Evolutionary conservation across 2,329 filamentous ascomycete genomes (phyloP), one percentile per base, ranked within the genome.

Genomic region (Nannizzia gypsea): DNA sequence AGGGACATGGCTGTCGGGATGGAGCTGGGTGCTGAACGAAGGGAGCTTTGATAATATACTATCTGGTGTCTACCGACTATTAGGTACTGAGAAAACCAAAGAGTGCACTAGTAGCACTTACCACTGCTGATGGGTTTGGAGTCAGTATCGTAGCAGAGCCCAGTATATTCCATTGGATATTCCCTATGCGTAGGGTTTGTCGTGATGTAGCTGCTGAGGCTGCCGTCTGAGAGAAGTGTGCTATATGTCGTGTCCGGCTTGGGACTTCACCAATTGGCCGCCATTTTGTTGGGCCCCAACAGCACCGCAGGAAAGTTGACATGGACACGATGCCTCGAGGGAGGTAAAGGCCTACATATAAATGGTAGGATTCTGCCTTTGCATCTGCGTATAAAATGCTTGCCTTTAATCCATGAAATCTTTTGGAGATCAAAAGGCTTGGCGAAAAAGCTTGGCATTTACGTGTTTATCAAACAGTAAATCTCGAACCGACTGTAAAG

Each of bases 1-100:
- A 15, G 71, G 71, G 6, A 70, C 64, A 59, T 66, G 63, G 31
- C 61, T 59, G 44, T 62, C 60, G 54, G 61, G 44, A 6, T 65
- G 34, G 3, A 38, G 57, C 24, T 28, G n/a, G 20, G 46, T 22
- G 24, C 20, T 56, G 31, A 56, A 56, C 8, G 31, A 9, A 8
- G 54, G 54, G 2, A 56, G 54, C 15, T 36, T 38, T 11, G 54
- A 56, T 22, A 56, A n/a, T 11, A 56, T 56, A 38, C 54, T 56
- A 17, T 56, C 54, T 20, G 36, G n/a, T 11, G 54, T 56, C 54
- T 56, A 15, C 6, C n/a, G 31, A 38, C 13, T 17, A 20, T 36
- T 22, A 56, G 20, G 3, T 6, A 20, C 20, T n/a, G 28, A 38
- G 15, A 20, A 38, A 56, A 6, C 9, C 9, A 11, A 28, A 24